Evolutionary conservation across 441 rosid species (phyloP), one percentile per base, ranked within the genome.

Genomic region (Erysimum cheiri): DNA sequence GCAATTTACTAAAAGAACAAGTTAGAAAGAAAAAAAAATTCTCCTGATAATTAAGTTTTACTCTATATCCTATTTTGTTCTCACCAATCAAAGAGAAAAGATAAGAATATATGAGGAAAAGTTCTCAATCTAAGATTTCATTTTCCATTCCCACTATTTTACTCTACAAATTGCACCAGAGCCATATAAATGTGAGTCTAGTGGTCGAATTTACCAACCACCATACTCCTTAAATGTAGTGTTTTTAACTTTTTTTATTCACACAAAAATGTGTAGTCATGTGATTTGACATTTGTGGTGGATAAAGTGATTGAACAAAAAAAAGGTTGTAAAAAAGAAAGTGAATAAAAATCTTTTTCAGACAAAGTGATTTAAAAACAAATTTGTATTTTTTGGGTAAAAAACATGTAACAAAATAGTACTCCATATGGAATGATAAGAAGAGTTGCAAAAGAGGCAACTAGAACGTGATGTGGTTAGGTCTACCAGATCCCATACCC

Each of bases 401-500:
- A 3, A 52, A 52, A 13, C 12, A 52, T 52, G 10, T 28, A 52
- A 50, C 28, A 26, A 2, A 12, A 19, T 49, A 0, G 1, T 8
- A n/a, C n/a, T n/a, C n/a, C n/a, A 0, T 8, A 53, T 35, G 39
- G 48, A 53, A 40, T 8, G 44, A 56, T 12, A 14, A 46, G 6
- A 19, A 44, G 32, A 28, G 35, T 60, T 35, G 50, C 1, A 33
- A 55, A 57, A 22, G 32, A 37, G 46, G 68, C 47, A 73, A 58
- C 9, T 33, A 53, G 0, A 17, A 68, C 36, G 57, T 44, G 64
- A 35, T 13, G 57, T 32, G 26, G 78, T 41, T 74, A 61, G 78
- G 78, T 74, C 8, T 69, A 74, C 74, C 78, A 74, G 74, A 62
- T 74, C 73, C 64, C 74, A 26, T 59, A 6, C 63, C 49, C 11